A percentile compares a stretch with the other conserved stretches of the same genome.
Conservation (phyloP, 2,329 filamentous ascomycete species). For the Fusarium sp. region DNA sequence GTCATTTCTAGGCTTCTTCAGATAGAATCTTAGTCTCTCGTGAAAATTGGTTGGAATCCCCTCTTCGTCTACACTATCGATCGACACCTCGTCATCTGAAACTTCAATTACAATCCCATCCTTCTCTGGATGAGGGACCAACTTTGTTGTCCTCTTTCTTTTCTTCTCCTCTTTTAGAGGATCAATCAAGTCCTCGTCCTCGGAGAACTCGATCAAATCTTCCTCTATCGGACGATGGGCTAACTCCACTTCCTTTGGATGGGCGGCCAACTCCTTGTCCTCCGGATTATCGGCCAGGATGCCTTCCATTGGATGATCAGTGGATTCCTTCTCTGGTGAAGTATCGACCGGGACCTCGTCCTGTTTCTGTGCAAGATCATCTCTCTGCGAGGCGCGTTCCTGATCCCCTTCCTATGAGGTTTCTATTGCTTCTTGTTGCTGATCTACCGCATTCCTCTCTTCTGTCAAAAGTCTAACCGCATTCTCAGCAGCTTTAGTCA, state of each 20-base stretch:
- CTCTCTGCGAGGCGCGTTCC: background rate
- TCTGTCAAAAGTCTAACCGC: constrained; percentile 56
- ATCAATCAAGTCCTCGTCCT: background rate
- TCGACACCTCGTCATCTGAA: too few relatives aligned
- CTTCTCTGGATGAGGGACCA: too few relatives aligned
- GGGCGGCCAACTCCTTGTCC: background rate
- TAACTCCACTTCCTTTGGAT: background rate
- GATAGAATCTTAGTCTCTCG: too few relatives aligned
- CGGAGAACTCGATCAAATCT: background rate
- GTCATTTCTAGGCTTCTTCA: too few relatives aligned
- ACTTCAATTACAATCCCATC: too few relatives aligned
- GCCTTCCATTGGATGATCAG: background rate
- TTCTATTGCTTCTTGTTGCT: constrained; percentile 1
- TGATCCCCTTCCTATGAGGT: background rate
- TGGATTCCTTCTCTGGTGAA: background rate
- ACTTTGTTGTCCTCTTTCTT: too few relatives aligned
- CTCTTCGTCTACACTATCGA: too few relatives aligned
- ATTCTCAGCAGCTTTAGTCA: constrained; percentile 65
- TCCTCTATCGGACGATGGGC: background rate
- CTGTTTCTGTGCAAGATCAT: background rate
- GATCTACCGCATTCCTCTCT: constrained; percentile 22
- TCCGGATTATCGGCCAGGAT: background rate
- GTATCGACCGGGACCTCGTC: background rate
- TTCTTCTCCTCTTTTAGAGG: too few relatives aligned
- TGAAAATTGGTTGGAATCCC: too few relatives aligned